phyloP scores from a whole-genome alignment of 2,329 filamentous ascomycete genomes.

The Diaporthe aspalathi region DNA sequence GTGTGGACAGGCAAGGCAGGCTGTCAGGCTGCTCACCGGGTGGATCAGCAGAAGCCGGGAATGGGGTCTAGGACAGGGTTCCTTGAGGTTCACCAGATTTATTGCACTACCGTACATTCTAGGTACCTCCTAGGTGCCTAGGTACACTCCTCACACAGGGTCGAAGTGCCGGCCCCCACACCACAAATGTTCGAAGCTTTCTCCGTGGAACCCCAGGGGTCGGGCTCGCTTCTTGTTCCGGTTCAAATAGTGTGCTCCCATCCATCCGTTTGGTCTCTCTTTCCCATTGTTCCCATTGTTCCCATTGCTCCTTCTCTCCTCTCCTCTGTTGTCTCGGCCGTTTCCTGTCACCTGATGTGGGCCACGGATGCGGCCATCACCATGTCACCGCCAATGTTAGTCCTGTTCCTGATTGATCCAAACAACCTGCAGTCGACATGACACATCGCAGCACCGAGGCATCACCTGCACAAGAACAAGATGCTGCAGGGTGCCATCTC shows the following conservation, averaged over 20 bases:
- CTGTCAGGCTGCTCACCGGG: slow-evolving; percentile 9
- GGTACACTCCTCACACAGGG: background rate
- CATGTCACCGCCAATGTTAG: background rate
- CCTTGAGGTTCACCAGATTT: background rate
- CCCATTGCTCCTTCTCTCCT: too few relatives aligned
- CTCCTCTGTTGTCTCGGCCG: background rate
- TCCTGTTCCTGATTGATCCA: too few relatives aligned
- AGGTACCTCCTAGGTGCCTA: too few relatives aligned
- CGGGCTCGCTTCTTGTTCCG: slow-evolving; percentile 13
- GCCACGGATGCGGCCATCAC: background rate
- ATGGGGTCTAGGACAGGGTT: slow-evolving; percentile 27
- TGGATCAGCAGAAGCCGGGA: slow-evolving; percentile 22
- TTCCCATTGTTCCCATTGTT: too few relatives aligned
- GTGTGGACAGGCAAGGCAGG: background rate
- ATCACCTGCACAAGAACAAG: background rate
- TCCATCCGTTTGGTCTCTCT: slow-evolving; percentile 1
- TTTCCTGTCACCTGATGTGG: background rate
- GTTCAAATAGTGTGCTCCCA: slow-evolving; percentile 30
- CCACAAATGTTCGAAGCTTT: slow-evolving; percentile 23
- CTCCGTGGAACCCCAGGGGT: slow-evolving; percentile 24
- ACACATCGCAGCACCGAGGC: background rate
- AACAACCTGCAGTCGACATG: background rate
- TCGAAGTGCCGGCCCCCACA: slow-evolving; percentile 28
- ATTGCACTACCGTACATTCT: too few relatives aligned
- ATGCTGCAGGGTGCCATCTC: background rate